Evolutionary conservation across 345 rosid genomes (phyloP).

Genomic region (Nephelium lappaceum): DNA sequence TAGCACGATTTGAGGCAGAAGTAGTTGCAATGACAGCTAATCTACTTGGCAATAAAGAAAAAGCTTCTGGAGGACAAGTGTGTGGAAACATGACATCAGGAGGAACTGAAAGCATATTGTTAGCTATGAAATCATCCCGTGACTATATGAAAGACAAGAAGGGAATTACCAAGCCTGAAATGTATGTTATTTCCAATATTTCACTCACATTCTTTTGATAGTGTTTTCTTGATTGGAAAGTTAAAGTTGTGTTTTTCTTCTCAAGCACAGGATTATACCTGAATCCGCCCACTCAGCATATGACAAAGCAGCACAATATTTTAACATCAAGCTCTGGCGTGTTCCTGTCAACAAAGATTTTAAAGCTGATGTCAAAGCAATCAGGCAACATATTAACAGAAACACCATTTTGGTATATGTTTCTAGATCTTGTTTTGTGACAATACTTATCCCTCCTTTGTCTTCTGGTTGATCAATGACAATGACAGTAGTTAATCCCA

Average conservation of each 20-base stretch:
- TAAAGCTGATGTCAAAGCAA: constrained; percentile 84
- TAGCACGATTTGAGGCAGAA: constrained; percentile 89
- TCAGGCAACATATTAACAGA: constrained; percentile 56
- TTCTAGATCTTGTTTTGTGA: constrained; percentile 5
- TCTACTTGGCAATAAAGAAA: constrained; percentile 71
- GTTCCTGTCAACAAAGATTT: constrained; percentile 81
- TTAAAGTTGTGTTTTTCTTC: constrained; percentile 20
- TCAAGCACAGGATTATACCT: constrained; percentile 78
- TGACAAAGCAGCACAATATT: constrained; percentile 97
- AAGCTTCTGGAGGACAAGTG: constrained; percentile 74
- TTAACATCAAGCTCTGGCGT: constrained; percentile 91
- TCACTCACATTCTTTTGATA: constrained; percentile 3
- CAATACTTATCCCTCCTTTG: background rate
- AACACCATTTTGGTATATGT: constrained; percentile 84
- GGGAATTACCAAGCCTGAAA: constrained; percentile 90
- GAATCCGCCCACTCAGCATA: constrained; percentile 96
- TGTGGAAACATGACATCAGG: constrained; percentile 99
- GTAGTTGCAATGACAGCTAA: constrained; percentile 97
- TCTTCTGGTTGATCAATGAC: background rate
- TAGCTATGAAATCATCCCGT: constrained; percentile 92
- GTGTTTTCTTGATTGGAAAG: constrained; percentile 12
- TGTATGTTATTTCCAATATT: constrained; percentile 40
- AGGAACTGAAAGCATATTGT: constrained; percentile 93
- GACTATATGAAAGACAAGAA: constrained; percentile 88
- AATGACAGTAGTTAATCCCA: background rate